Evolutionary conservation across 768 basidiomycete species (phyloP), one percentile per base, ranked within the genome.

Genomic region (Ramaria rubella): DNA sequence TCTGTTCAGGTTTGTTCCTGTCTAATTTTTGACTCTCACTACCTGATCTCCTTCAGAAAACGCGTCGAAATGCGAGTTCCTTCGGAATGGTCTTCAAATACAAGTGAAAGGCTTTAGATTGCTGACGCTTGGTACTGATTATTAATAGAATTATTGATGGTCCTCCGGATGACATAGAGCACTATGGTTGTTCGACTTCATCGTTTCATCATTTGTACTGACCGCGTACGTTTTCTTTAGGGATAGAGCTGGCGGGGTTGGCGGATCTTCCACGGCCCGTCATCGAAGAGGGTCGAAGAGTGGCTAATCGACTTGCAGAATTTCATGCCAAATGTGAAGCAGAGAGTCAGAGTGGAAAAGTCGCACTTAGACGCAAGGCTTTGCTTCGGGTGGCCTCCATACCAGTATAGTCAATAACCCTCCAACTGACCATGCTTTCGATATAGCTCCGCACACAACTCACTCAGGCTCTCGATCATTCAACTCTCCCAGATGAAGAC

Each of bases 171-270:
- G 76, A 80, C 27, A 61, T 74, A 26, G 76, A 74, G n/a, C 87
- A 91, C 66, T 92, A 93, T 63, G 90, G 90, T 89, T 40, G 57
- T 23, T 52, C 27, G 53, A 51, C 34, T 57, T 38, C 48, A 43
- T 8, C 19, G 26, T 12, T 51, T 19, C 8, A 15, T 34, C 1
- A 27, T 42, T 17, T 34, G n/a, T 17, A 9, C 48, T 8, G 11
- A 21, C 44, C 36, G 23, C 19, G n/a, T 49, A 14, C 26, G 44
- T 42, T 17, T 14, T 51, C 34, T n/a, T 23, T 60, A 94, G 94
- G 95, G 2, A 74, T 99, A 11, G 89, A 96, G 62, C 79, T 97
- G 26, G 94, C 94, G 12, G 81, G 82, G 46, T 77, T 95, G 5
- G 94, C 92, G 1, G 91, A 94, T 64, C 74, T 99, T 0, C 95